phyloP scores from a whole-genome alignment of 2,329 filamentous ascomycete genomes.

The Hyphodiscus sp. region DNA sequence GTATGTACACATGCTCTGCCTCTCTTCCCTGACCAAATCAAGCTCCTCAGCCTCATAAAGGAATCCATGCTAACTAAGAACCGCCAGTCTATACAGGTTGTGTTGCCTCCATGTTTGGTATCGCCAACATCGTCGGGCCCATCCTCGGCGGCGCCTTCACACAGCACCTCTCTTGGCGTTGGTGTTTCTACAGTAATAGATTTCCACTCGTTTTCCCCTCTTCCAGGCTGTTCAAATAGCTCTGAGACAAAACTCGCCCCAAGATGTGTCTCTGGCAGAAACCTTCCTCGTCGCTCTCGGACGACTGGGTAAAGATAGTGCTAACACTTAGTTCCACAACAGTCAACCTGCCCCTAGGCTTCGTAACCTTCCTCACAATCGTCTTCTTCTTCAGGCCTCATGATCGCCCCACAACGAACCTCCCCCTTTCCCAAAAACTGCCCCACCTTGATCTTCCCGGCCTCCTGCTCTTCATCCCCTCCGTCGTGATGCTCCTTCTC shows the following conservation, averaged over 20 bases:
- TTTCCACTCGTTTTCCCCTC: too few species aligned
- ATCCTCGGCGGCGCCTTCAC: conserved; percentile 30
- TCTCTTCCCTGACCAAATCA: too few species aligned
- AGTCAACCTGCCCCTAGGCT: conserved; percentile 33
- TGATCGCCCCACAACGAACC: neutral
- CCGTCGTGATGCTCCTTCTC: conserved; percentile 30
- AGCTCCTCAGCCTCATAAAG: too few species aligned
- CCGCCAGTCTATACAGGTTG: conserved; percentile 13
- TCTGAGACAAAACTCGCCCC: too few species aligned
- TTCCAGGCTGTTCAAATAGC: too few species aligned
- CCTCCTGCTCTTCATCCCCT: conserved; percentile 28
- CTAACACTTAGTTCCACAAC: too few species aligned
- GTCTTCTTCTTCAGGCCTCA: conserved; percentile 35
- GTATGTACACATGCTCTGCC: conserved; percentile 1
- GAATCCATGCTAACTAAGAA: neutral
- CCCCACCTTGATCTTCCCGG: conserved; percentile 29
- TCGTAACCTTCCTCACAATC: conserved; percentile 29
- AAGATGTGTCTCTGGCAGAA: too few species aligned
- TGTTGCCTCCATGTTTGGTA: conserved; percentile 15
- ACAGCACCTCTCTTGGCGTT: conserved; percentile 31
- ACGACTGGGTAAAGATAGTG: too few species aligned
- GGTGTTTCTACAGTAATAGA: conserved; percentile 26
- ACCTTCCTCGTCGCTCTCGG: too few species aligned
- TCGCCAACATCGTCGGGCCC: conserved; percentile 24
- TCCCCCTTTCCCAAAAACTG: neutral